Conservation (phyloP, 176 grass and related monocot genomes). For the Musa beccarii region DNA sequence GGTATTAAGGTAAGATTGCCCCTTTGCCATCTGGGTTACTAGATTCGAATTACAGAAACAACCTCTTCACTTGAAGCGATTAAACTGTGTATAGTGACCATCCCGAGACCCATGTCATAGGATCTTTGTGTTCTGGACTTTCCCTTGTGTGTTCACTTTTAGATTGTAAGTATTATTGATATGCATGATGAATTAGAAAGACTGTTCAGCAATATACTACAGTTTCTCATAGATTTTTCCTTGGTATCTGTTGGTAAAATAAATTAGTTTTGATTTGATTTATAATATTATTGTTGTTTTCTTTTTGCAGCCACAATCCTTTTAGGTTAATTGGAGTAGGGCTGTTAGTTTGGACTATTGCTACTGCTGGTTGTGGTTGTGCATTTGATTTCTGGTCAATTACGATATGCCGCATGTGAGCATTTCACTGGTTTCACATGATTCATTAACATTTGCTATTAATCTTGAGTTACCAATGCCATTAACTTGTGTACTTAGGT, state of each 20-base stretch:
- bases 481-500: constrained; percentile 39
- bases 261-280: constrained; percentile 4
- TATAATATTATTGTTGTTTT: constrained; percentile 3
- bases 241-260: neutral
- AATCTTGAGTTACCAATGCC: constrained; percentile 12
- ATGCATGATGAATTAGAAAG: neutral
- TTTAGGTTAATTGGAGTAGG: constrained; percentile 96
- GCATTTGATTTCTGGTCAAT: constrained; percentile 98
- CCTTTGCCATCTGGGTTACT: no score
- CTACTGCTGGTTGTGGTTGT: constrained; percentile 88
- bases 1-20: no score
- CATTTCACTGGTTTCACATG: constrained; percentile 6
- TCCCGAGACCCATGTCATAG: no score
- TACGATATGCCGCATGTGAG: constrained; percentile 92
- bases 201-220: neutral
- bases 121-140: no score
- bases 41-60: no score
- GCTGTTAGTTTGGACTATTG: constrained; percentile 87
- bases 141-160: neutral
- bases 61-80: no score
- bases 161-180: neutral
- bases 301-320: constrained; percentile 73
- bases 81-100: no score
- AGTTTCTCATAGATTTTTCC: neutral
- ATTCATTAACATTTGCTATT: constrained; percentile 3